These are phyloP conservation scores for Schwanniomyces occidentalis DNA, from an alignment of 805 yeast species.

Conservation along the genomic window DNA sequence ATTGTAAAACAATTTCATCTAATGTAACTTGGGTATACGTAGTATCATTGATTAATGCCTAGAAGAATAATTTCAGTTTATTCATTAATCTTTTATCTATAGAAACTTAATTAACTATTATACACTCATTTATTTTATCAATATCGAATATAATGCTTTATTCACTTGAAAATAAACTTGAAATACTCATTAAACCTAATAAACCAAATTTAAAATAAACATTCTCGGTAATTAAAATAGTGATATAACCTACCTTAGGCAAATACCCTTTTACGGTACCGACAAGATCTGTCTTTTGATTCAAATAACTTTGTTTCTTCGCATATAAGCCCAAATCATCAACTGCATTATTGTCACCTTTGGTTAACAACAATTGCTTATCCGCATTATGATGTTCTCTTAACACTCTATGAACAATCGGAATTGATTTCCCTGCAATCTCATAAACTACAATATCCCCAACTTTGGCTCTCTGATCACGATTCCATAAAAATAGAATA, in stretches of 20 bases:
- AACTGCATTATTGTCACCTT: conserved; percentile 93
- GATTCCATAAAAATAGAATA: conserved; percentile 86
- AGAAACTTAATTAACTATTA: too few relatives aligned
- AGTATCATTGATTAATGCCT: too few relatives aligned
- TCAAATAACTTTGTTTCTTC: conserved; percentile 69
- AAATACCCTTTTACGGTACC: conserved; percentile 93
- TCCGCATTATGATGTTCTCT: conserved; percentile 68
- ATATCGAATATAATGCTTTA: too few relatives aligned
- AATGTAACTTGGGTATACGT: too few relatives aligned
- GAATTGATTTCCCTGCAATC: conserved; percentile 73
- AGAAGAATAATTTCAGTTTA: too few relatives aligned
- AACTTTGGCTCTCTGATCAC: conserved; percentile 63
- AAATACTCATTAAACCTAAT: conserved; percentile 70
- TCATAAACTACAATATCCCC: conserved; percentile 97
- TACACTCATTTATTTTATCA: too few relatives aligned
- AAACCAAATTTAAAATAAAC: conserved; percentile 76
- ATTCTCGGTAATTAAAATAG: conserved; percentile 89
- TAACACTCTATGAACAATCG: conserved; percentile 95
- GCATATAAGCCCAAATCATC: conserved; percentile 89
- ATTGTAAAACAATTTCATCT: too few relatives aligned
- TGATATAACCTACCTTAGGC: conserved; percentile 87
- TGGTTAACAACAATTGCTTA: conserved; percentile 78
- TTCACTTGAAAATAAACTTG: conserved; percentile 54
- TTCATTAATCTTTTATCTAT: too few relatives aligned
- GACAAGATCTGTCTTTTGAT: conserved; percentile 73